phyloP scores from a whole-genome alignment of 208 protist genomes.

The Naegleria lovaniensis region DNA sequence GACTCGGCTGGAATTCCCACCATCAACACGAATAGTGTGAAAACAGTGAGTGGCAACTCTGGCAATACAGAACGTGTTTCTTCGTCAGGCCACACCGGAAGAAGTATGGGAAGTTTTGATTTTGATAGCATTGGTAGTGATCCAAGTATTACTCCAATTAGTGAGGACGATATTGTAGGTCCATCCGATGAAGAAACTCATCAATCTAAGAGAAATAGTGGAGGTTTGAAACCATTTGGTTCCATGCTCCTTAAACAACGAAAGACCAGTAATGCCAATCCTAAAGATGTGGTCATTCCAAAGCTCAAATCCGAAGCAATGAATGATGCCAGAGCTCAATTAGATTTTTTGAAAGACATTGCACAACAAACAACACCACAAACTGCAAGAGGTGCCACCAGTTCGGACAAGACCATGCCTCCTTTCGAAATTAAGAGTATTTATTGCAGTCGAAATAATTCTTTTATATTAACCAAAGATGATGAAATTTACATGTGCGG shows the following conservation, averaged over 20 bases:
- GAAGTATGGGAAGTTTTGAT: background rate
- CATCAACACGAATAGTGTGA: background rate
- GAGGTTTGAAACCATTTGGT: background rate
- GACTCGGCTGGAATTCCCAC: background rate
- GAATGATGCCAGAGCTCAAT: background rate
- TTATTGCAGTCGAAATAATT: background rate
- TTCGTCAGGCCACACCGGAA: no score
- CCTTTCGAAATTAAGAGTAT: background rate
- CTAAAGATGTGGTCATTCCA: background rate
- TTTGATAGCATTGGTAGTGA: background rate
- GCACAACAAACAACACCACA: background rate
- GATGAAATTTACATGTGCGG: background rate
- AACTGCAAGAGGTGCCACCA: background rate
- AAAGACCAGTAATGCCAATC: background rate
- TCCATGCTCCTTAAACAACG: background rate
- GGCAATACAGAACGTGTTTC: no score
- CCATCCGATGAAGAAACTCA: background rate
- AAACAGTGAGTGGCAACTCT: background rate
- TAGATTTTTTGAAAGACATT: background rate
- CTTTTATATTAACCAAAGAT: background rate
- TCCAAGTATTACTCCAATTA: background rate
- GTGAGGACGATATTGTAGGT: background rate
- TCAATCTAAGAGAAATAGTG: background rate
- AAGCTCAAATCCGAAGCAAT: background rate
- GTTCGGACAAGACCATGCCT: background rate